phyloP scores from a whole-genome alignment of 2,329 filamentous ascomycete species.

The Colletotrichum cordylinicola region DNA sequence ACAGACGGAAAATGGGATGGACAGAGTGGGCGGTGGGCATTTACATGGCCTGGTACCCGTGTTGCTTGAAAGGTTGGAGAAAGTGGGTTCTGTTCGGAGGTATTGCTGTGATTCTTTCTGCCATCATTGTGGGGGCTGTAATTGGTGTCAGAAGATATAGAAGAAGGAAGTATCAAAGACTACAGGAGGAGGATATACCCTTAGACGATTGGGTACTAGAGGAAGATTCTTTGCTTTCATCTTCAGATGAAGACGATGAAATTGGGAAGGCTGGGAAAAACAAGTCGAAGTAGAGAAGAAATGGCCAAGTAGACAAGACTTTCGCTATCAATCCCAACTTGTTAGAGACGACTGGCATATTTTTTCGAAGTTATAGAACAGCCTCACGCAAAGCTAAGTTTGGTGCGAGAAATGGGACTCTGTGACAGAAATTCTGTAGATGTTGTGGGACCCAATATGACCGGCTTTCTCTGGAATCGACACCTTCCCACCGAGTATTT shows the following conservation, averaged over 20 bases:
- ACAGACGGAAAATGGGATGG: slow-evolving; percentile 27
- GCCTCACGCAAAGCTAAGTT: background rate
- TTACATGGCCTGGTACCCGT: slow-evolving; percentile 37
- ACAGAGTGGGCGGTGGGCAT: slow-evolving; percentile 30
- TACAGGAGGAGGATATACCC: slow-evolving; percentile 28
- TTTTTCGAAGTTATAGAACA: rapidly evolving
- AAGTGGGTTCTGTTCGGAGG: slow-evolving; percentile 30
- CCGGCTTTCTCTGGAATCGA: background rate
- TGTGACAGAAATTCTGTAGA: rapidly evolving
- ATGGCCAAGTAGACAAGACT: background rate
- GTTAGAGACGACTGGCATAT: background rate
- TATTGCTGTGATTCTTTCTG: slow-evolving; percentile 15
- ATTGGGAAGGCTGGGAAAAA: background rate
- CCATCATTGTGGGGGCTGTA: background rate
- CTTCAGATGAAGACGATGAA: background rate
- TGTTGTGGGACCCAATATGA: background rate
- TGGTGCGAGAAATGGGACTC: rapidly evolving
- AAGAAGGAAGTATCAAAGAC: slow-evolving; percentile 23
- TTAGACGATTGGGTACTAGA: slow-evolving; percentile 40
- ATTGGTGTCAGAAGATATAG: slow-evolving; percentile 9
- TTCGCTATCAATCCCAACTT: rapidly evolving
- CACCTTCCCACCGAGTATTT: background rate
- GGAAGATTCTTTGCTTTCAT: background rate
- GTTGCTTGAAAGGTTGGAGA: slow-evolving; percentile 39
- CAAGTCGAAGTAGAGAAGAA: background rate